Base-by-base conservation (phyloP, 306 rosid genomes). In the Cucurbita moschata region DNA sequence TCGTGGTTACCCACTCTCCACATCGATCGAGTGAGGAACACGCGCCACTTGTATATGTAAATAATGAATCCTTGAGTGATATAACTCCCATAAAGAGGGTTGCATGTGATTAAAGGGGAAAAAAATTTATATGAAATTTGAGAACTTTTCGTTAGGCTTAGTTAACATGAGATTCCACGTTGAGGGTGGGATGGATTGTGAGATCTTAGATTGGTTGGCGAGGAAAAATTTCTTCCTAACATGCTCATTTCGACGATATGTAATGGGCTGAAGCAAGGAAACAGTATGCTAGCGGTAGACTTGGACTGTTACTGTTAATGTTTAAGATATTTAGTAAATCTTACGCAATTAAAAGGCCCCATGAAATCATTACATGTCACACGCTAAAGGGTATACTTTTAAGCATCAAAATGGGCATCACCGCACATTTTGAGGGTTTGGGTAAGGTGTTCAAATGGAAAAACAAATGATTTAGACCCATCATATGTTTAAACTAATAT, bases 321-420 rank as follows among this genome's bases (percentile, higher is more conserved):
- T 66, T 52, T 67, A 60, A 68, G 62, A 62, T 21, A 38, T 21
- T 42, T 74, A 65, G 75, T 71, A 73, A 76, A 78, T 70, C 78
- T 42, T 63, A 15, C 55, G 73, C 73, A 26, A 73, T 35, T 60
- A 83, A 74, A 68, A 79, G 88, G 85, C 77, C 89, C 89, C 86
- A 72, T 75, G 40, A 23, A 75, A 87, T 83, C 72, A 88, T 88
- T 83, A 46, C 88, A 77, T 80, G 72, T 61, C 23, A 21, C 1
- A 21, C 23, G 19, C 55, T 7, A 67, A 44, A 67, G 4, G 18
- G 19, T 43, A 21, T 12, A 19, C 72, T 44, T 46, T 67, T 67
- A 19, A 14, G 19, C 55, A 11, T 43, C 73, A 68, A 68, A 50
- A 68, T 44, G 59, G 18, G 74, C 78, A 76, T 40, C 40, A 21